phyloP scores from a whole-genome alignment of 2,329 filamentous ascomycete species.

The Clarireedia homoeocarpa region DNA sequence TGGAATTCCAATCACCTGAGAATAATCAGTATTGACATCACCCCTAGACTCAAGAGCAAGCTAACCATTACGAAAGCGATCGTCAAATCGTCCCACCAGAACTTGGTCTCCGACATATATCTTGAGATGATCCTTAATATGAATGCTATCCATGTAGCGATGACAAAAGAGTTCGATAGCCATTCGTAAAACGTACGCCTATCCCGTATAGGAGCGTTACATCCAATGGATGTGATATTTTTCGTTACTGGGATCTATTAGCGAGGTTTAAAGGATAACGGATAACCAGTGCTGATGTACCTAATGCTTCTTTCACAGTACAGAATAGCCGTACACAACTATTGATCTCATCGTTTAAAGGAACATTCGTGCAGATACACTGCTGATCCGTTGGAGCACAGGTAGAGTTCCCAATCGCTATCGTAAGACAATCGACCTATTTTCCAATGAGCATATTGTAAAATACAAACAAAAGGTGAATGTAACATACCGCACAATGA shows the following conservation, averaged over 20 bases:
- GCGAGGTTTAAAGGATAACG: not conserved
- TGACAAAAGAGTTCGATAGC: not conserved
- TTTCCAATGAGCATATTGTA: not conserved
- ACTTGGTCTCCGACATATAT: not conserved
- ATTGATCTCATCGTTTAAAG: not conserved
- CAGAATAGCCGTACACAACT: not conserved
- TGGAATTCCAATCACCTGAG: not conserved
- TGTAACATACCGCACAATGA: not conserved
- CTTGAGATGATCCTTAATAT: not conserved
- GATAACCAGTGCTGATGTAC: not conserved
- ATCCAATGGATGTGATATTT: slow-evolving; percentile 1
- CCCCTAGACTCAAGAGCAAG: not conserved
- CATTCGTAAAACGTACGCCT: not conserved
- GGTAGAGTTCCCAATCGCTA: not conserved
- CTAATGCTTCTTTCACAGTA: not conserved
- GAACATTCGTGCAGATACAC: slow-evolving; percentile 6
- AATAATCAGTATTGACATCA: not conserved
- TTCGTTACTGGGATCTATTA: not conserved
- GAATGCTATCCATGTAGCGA: slow-evolving; percentile 1
- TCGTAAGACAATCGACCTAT: slow-evolving; percentile 1
- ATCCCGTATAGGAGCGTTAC: not conserved
- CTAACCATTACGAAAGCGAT: slow-evolving; percentile 2
- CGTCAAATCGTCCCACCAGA: slow-evolving; percentile 7
- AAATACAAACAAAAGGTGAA: not conserved
- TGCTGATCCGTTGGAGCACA: slow-evolving; percentile 2